A percentile compares a stretch with the other conserved stretches of the same genome.
phyloP scores from a whole-genome alignment of 805 yeast genomes.

The Cephaloascus albidus region DNA sequence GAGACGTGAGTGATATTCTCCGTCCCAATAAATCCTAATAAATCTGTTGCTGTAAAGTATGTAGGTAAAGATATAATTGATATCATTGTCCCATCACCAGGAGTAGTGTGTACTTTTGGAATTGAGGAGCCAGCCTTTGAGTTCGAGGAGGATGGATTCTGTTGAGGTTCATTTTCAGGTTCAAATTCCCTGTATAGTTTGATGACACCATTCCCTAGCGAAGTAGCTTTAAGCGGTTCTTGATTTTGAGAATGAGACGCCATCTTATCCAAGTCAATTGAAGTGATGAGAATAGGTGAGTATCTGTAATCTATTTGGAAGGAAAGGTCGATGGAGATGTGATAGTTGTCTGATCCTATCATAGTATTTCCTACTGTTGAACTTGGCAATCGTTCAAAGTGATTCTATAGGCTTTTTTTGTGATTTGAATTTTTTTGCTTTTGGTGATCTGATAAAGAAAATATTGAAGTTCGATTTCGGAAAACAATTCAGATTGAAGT shows the following conservation, averaged over 20 bases:
- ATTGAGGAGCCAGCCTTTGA: background rate
- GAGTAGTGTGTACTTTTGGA: conserved; percentile 12
- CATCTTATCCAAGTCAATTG: background rate
- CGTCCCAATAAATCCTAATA: conserved; percentile 74
- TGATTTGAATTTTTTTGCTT: too few relatives aligned
- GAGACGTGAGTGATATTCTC: conserved; percentile 43
- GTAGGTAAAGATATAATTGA: conserved; percentile 82
- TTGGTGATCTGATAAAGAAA: too few relatives aligned
- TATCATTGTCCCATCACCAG: conserved; percentile 57
- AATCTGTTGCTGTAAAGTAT: conserved; percentile 77
- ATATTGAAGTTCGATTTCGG: too few relatives aligned
- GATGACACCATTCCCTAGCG: conserved; percentile 68
- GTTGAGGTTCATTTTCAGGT: conserved; percentile 8
- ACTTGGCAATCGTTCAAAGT: too few relatives aligned
- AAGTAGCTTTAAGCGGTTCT: conserved; percentile 49
- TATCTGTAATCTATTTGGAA: background rate
- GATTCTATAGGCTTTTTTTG: too few relatives aligned
- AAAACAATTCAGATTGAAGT: too few relatives aligned
- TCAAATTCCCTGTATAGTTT: conserved; percentile 52
- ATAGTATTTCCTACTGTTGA: too few relatives aligned
- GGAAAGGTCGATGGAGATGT: background rate
- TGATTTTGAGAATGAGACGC: background rate
- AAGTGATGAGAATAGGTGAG: background rate
- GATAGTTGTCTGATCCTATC: background rate
- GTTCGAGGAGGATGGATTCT: background rate